These are phyloP conservation scores for Oryza glaberrima DNA, from an alignment of 176 grass and related monocot species.

Conservation along the genomic window DNA sequence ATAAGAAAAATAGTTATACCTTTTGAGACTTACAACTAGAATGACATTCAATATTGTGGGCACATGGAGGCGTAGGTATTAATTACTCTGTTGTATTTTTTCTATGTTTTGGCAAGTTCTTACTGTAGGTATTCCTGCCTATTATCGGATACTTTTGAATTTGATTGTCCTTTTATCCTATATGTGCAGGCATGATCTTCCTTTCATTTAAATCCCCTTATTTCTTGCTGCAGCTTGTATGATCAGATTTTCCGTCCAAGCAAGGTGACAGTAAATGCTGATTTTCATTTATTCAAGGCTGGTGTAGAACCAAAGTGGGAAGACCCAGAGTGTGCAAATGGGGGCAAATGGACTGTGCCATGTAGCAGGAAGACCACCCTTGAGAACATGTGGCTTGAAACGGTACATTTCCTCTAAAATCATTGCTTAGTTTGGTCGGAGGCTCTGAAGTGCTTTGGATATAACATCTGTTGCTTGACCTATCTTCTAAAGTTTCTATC, in stretches of 20 bases:
- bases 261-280: conserved; percentile 75
- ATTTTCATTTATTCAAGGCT: conserved; percentile 94
- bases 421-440: conserved; percentile 2
- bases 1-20: neutral
- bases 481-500: neutral
- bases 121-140: neutral
- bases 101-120: neutral
- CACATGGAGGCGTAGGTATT: neutral
- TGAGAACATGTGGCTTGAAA: conserved; percentile 96
- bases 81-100: neutral
- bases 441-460: conserved; percentile 15
- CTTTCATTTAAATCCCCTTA: conserved; percentile 4
- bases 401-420: conserved; percentile 43
- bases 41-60: neutral
- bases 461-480: neutral
- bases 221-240: conserved; percentile 73
- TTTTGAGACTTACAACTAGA: neutral
- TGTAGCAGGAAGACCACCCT: conserved; percentile 71
- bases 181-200: conserved; percentile 4
- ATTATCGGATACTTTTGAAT: conserved; percentile 17
- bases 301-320: conserved; percentile 98
- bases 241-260: conserved; percentile 92
- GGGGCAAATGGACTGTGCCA: conserved; percentile 93
- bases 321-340: conserved; percentile 97
- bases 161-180: neutral